Percentiles rank a stretch among this genome's conserved stretches.
phyloP scores from a whole-genome alignment of 441 rosid genomes.

The Euphorbia celastroides region DNA sequence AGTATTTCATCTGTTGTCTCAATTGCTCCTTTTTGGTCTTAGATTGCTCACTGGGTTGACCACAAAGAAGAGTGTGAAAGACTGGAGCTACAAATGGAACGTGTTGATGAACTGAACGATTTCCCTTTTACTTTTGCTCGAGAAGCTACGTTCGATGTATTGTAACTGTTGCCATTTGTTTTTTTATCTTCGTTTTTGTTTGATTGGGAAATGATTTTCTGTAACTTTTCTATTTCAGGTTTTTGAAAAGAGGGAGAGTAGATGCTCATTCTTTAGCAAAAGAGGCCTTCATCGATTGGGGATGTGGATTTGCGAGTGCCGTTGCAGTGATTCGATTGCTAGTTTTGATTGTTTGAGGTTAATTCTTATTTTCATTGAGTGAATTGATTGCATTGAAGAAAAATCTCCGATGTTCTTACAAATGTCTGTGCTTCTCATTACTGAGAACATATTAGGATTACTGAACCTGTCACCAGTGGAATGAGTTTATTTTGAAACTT shows the following conservation, averaged over 20 bases:
- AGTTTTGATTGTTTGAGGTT: conserved; percentile 36
- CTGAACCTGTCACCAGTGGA: neutral
- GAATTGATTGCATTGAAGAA: neutral
- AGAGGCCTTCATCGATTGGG: conserved; percentile 56
- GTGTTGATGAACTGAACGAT: conserved; percentile 46
- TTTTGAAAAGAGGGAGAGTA: conserved; percentile 38
- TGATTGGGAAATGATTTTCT: neutral
- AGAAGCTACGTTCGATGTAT: conserved; percentile 61
- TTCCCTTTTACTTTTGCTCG: conserved; percentile 71
- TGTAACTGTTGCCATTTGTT: neutral
- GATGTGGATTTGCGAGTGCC: conserved; percentile 78
- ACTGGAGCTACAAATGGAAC: conserved; percentile 73
- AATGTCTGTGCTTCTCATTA: neutral
- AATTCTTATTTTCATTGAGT: neutral
- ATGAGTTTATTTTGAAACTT: neutral
- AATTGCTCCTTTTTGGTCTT: neutral
- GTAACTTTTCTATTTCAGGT: conserved; percentile 5
- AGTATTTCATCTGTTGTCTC: neutral
- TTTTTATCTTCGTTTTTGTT: no score
- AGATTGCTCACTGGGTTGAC: conserved; percentile 66
- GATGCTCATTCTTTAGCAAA: conserved; percentile 70
- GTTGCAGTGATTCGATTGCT: conserved; percentile 30
- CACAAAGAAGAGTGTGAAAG: conserved; percentile 83
- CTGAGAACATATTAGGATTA: neutral
- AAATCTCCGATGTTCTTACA: neutral